Percentiles rank a stretch among this genome's conserved stretches.
These are phyloP conservation scores for Phylloporus sp. DNA, from an alignment of 768 basidiomycete genomes.

Conservation along the genomic window DNA sequence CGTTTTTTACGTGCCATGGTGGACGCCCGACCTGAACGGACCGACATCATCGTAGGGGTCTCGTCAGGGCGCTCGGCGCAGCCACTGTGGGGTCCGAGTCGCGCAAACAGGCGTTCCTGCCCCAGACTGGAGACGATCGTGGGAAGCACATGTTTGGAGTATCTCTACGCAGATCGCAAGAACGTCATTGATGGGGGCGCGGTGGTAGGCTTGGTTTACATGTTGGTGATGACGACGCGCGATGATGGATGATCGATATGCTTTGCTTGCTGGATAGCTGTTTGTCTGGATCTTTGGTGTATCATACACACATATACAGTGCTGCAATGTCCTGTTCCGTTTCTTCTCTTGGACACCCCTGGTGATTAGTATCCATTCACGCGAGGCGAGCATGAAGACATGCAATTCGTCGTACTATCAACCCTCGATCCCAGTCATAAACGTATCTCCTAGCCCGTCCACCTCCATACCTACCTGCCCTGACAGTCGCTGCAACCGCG, in stretches of 20 bases:
- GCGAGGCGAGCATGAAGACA: no score
- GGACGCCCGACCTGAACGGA: background rate
- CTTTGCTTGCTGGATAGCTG: no score
- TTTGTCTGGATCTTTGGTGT: no score
- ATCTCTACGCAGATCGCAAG: conserved; percentile 5
- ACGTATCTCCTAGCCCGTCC: conserved; percentile 20
- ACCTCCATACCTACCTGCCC: conserved; percentile 28
- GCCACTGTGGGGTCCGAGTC: conserved; percentile 34
- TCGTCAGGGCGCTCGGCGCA: conserved; percentile 48
- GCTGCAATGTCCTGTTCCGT: no score
- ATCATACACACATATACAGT: no score
- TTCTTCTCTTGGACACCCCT: no score
- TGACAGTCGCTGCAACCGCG: conserved; percentile 16
- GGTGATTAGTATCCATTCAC: no score
- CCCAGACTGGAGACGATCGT: background rate
- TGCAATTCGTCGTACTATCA: no score
- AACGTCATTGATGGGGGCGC: no score
- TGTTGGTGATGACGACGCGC: no score
- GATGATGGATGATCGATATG: no score
- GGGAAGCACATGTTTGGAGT: conserved; percentile 2
- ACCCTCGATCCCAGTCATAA: conserved; percentile 19
- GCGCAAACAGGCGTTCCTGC: conserved; percentile 6
- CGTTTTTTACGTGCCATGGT: background rate
- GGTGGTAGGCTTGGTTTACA: no score
- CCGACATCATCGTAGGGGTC: conserved; percentile 31